These are phyloP conservation scores for Phlyctochytrium planicorne DNA, from an alignment of 192 early-diverging fungal genomes.

Conservation along the genomic window DNA sequence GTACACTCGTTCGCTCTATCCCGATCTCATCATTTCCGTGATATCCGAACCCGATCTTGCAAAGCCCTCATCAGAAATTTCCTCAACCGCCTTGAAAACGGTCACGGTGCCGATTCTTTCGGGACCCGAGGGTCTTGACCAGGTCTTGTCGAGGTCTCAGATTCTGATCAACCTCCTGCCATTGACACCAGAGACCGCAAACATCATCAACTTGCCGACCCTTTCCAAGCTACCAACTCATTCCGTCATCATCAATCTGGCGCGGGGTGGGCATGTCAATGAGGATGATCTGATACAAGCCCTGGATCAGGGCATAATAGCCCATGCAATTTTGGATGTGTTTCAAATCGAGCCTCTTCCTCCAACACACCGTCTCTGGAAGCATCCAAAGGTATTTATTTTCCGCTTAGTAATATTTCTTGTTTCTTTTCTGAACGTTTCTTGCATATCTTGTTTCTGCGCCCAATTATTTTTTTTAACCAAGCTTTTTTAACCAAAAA, in stretches of 20 bases:
- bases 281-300: neutral
- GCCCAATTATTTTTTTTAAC: too few relatives aligned
- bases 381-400: neutral
- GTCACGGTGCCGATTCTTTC: too few relatives aligned
- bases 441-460: too few relatives aligned
- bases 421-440: too few relatives aligned
- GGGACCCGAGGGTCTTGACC: neutral
- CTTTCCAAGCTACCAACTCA: neutral
- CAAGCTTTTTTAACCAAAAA: too few relatives aligned
- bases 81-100: too few relatives aligned
- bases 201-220: neutral
- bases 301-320: neutral
- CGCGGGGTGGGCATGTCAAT: slow-evolving; percentile 2
- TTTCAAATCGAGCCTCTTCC: slow-evolving; percentile 1
- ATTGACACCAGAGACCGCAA: neutral
- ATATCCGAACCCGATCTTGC: too few relatives aligned
- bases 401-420: neutral
- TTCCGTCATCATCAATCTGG: neutral
- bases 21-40: neutral
- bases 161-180: slow-evolving; percentile 1
- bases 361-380: neutral
- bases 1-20: neutral
- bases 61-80: too few relatives aligned
- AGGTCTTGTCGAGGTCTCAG: neutral
- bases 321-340: neutral